Evolutionary conservation across 2,329 filamentous ascomycete genomes (phyloP).

Genomic region (Arthrobotrys iridis): DNA sequence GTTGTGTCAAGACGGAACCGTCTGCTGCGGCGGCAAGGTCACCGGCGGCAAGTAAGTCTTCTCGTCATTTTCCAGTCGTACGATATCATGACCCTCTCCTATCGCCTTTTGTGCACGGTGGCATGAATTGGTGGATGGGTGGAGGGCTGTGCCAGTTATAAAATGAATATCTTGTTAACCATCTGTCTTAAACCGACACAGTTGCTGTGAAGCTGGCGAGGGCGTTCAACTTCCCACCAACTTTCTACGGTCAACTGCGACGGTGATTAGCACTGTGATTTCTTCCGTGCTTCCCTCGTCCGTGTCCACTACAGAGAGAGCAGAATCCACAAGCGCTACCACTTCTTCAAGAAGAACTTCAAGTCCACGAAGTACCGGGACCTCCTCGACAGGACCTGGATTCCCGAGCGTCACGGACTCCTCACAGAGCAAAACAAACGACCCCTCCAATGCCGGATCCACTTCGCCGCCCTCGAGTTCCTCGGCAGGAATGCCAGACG

Average conservation of each 20-base stretch:
- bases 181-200: neutral
- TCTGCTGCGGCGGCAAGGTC: conserved; percentile 6
- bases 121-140: neutral
- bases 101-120: neutral
- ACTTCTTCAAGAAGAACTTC: neutral
- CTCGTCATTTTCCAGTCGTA: neutral
- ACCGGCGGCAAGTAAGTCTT: conserved; percentile 18
- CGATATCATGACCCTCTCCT: neutral
- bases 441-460: neutral
- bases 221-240: conserved; percentile 11
- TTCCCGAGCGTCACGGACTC: neutral
- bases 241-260: neutral
- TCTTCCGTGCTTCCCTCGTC: neutral
- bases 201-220: conserved; percentile 1
- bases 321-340: neutral
- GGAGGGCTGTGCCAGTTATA: neutral
- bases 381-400: neutral
- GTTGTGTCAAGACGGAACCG: conserved; percentile 18
- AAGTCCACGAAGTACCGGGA: too few species aligned
- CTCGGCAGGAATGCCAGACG: neutral
- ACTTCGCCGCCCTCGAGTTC: neutral
- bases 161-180: neutral
- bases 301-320: neutral
- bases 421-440: neutral
- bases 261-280: conserved; percentile 4